These are phyloP conservation scores for Pezicula neosporulosa DNA, from an alignment of 2,329 filamentous ascomycete species.

Conservation along the genomic window DNA sequence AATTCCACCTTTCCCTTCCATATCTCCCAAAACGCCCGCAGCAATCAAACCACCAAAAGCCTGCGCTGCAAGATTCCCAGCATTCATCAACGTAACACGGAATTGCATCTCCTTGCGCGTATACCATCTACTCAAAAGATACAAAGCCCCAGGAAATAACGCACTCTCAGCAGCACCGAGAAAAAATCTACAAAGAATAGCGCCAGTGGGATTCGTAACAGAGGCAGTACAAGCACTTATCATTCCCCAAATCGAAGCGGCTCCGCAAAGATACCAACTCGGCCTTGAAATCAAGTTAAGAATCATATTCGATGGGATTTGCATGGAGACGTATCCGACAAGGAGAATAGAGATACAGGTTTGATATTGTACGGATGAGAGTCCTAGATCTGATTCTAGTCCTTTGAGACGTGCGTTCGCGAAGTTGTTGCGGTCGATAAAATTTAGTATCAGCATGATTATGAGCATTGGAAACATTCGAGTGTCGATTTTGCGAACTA, in stretches of 20 bases:
- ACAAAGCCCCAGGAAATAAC: conserved; percentile 59
- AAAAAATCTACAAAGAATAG: conserved; percentile 55
- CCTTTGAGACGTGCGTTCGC: conserved; percentile 63
- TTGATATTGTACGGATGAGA: conserved; percentile 57
- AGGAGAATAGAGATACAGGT: conserved; percentile 63
- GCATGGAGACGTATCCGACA: conserved; percentile 63
- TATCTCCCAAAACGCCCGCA: conserved; percentile 55
- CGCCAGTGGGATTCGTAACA: conserved; percentile 48
- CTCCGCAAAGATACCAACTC: conserved; percentile 44
- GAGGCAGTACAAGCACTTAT: conserved; percentile 54
- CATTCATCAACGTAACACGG: conserved; percentile 55
- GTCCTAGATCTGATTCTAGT: conserved; percentile 55
- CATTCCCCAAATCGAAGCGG: conserved; percentile 59
- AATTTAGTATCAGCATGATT: conserved; percentile 75
- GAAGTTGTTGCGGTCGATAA: conserved; percentile 67
- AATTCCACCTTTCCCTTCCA: conserved; percentile 51
- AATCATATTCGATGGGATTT: conserved; percentile 55
- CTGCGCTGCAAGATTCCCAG: conserved; percentile 56
- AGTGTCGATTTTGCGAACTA: conserved; percentile 3
- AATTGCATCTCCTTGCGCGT: conserved; percentile 54
- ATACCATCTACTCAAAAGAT: conserved; percentile 66
- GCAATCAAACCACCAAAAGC: conserved; percentile 57
- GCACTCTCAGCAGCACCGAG: conserved; percentile 62
- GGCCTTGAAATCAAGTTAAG: conserved; percentile 51
- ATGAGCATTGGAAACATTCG: conserved; percentile 49